Conservation (phyloP, 768 basidiomycete species). For the Lentinula guzmanii region DNA sequence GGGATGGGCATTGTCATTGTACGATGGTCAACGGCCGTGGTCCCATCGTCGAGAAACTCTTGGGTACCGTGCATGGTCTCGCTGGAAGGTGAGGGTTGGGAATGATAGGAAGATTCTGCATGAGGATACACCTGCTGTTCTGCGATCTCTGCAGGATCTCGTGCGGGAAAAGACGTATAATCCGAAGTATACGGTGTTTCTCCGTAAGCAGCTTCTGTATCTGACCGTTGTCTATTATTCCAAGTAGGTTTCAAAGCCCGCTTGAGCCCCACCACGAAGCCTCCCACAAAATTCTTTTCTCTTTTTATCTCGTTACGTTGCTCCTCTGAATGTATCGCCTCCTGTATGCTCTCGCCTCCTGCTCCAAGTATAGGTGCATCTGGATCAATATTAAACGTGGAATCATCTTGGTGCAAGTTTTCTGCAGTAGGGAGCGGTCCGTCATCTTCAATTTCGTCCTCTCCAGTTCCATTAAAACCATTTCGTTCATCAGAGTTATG, state of each 20-base stretch:
- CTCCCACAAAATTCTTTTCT: constrained; percentile 1
- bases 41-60: constrained; percentile 4
- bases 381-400: constrained; percentile 1
- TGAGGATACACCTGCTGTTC: neutral
- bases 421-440: neutral
- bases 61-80: neutral
- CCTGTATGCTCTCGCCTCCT: neutral
- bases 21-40: constrained; percentile 14
- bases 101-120: neutral
- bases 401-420: constrained; percentile 1
- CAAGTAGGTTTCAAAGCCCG: constrained; percentile 1
- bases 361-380: constrained; percentile 3
- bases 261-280: constrained; percentile 4
- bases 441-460: neutral
- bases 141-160: neutral
- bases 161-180: neutral
- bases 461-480: neutral
- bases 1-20: constrained; percentile 1
- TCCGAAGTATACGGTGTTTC: neutral
- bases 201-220: neutral
- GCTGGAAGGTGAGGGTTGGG: neutral
- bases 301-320: neutral
- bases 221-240: neutral
- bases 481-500: neutral
- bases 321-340: neutral